Base-by-base conservation (phyloP, 805 yeast genomes). In the Sugiyamaella marilandica region DNA sequence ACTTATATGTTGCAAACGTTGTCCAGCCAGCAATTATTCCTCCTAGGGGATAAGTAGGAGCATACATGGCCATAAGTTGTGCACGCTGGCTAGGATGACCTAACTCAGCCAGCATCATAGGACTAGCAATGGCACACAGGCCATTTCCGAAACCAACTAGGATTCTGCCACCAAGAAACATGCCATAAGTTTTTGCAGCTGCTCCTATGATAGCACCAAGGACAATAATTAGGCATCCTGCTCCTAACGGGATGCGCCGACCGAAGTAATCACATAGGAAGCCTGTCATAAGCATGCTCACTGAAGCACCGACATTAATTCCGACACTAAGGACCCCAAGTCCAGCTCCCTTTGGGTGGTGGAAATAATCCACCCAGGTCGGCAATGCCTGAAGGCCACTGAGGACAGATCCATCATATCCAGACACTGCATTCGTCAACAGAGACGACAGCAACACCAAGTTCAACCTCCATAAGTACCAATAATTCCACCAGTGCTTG, bases 41-140 rank as follows among this genome's bases (percentile, higher is more conserved):
- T 63, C 94, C 92, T 43, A 82, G 73, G 19, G 83, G 81, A 59
- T 83, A 80, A 34, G 82, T 76, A 33, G 85, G 88, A 88, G 69
- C 83, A 84, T 62, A 83, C 69, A 60, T 78, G 76, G 53, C 83
- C 85, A 61, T 83, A 67, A 57, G 76, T 70, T 61, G 89, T 9
- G 56, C 89, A 72, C 90, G 79, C 57, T 75, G 76, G 55, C 76
- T 79, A 9, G 87, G 78, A 53, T 78, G 79, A 39, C 88, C 78
- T 68, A 85, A 82, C 68, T 86, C 95, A 1, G 90, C 77, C 65
- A 84, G 88, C 81, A 86, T 85, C 54, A 84, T 83, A n/a, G 94
- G 92, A 56, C 84, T 82, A 31, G 89, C 83, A 14, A 89, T 81
- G 11, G 89, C 82, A 64, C 81, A 79, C 64, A 85, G 67, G 57